Conservation (phyloP, 306 rosid genomes). For the Vachellia collinsii region DNA sequence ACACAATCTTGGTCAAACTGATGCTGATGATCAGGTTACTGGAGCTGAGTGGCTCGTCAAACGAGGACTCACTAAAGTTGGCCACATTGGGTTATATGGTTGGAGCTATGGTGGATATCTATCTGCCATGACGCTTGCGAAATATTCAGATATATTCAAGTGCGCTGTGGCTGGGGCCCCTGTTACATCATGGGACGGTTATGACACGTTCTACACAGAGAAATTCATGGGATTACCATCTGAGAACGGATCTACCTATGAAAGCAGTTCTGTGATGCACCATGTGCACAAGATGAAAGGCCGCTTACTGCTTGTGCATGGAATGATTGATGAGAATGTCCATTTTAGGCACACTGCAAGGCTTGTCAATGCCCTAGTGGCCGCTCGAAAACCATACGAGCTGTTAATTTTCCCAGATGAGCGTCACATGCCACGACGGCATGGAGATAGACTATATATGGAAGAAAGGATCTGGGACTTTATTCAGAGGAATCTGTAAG, state of each 20-base stretch:
- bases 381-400: constrained; percentile 82
- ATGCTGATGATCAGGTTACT: constrained; percentile 82
- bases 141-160: constrained; percentile 72
- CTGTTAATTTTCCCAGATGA: constrained; percentile 87
- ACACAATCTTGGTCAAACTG: constrained; percentile 66
- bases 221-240: constrained; percentile 93
- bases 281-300: constrained; percentile 80
- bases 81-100: constrained; percentile 87
- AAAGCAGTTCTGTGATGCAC: constrained; percentile 68
- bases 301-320: constrained; percentile 78
- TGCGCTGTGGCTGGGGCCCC: constrained; percentile 94
- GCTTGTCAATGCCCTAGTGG: constrained; percentile 85
- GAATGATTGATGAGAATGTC: constrained; percentile 97
- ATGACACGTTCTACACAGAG: constrained; percentile 94
- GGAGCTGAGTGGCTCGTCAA: constrained; percentile 94
- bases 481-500: constrained; percentile 72
- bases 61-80: constrained; percentile 72
- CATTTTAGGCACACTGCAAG: constrained; percentile 97
- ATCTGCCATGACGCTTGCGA: constrained; percentile 78
- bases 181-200: constrained; percentile 93
- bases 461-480: constrained; percentile 97
- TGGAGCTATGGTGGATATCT: constrained; percentile 99
- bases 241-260: constrained; percentile 54
- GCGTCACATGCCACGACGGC: constrained; percentile 92
- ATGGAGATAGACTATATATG: constrained; percentile 82